These are phyloP conservation scores for Crithidia brevicula DNA, from an alignment of 208 protist genomes.

Conservation along the genomic window DNA sequence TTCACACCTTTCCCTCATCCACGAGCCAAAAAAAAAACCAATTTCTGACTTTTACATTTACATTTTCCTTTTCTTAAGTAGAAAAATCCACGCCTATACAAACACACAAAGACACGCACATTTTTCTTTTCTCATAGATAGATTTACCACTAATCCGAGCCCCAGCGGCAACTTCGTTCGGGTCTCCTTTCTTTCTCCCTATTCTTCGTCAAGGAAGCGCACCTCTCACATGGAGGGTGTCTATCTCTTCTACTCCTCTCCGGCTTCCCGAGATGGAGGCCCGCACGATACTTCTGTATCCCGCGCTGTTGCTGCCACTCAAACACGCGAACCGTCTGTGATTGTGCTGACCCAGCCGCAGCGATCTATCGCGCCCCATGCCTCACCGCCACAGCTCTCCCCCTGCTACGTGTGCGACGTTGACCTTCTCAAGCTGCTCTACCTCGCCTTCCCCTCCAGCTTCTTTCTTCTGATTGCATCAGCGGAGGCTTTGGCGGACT, in stretches of 20 bases:
- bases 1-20: no score
- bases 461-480: slow-evolving; percentile 16
- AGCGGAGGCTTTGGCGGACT: no score
- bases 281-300: no score
- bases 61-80: no score
- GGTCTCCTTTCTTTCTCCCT: neutral
- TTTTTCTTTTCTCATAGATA: no score
- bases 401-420: neutral
- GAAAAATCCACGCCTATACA: no score
- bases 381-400: neutral
- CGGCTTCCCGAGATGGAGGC: no score
- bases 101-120: neutral
- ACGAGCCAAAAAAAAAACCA: no score
- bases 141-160: no score
- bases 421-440: slow-evolving; percentile 1
- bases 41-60: no score
- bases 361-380: neutral
- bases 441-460: slow-evolving; percentile 6
- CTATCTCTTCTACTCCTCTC: slow-evolving; percentile 17
- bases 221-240: slow-evolving; percentile 12
- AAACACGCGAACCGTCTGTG: neutral
- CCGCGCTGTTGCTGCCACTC: neutral
- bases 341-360: slow-evolving; percentile 18
- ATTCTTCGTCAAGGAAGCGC: no score
- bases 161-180: no score